Conservation (phyloP, 306 rosid genomes). For the Ormosia emarginata region DNA sequence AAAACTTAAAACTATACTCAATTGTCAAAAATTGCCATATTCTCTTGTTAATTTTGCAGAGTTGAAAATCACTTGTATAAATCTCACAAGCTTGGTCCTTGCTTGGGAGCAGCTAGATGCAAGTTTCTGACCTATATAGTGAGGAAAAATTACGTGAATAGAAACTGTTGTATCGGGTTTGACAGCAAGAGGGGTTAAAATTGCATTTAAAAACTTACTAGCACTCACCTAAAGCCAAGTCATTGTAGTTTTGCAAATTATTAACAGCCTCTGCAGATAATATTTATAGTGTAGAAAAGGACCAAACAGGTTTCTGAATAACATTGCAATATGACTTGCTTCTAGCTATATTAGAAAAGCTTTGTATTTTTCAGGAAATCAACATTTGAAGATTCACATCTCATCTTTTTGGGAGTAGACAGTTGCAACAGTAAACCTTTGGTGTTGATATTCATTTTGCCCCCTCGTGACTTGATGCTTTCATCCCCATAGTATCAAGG, state of each 20-base stretch:
- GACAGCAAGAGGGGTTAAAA: neutral
- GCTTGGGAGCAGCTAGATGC: conserved; percentile 72
- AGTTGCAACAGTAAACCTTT: too few species aligned
- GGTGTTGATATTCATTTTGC: too few species aligned
- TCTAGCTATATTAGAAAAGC: neutral
- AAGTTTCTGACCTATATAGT: conserved; percentile 53
- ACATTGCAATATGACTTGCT: neutral
- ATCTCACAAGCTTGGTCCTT: conserved; percentile 51
- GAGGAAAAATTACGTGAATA: neutral
- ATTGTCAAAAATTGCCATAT: neutral
- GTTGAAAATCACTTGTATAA: conserved; percentile 55
- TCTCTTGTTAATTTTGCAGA: neutral
- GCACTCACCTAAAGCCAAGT: neutral
- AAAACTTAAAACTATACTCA: neutral
- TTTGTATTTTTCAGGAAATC: too few species aligned
- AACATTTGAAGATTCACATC: too few species aligned
- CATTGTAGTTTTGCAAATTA: neutral
- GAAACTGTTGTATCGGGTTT: neutral
- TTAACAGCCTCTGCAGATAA: neutral
- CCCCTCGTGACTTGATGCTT: too few species aligned
- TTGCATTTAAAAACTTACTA: neutral
- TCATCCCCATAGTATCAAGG: too few species aligned
- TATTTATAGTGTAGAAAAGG: neutral
- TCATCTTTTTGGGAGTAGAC: too few species aligned
- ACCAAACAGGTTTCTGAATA: neutral